Base-by-base conservation (phyloP, 768 basidiomycete genomes). In the Hypsizygus marmoreus region DNA sequence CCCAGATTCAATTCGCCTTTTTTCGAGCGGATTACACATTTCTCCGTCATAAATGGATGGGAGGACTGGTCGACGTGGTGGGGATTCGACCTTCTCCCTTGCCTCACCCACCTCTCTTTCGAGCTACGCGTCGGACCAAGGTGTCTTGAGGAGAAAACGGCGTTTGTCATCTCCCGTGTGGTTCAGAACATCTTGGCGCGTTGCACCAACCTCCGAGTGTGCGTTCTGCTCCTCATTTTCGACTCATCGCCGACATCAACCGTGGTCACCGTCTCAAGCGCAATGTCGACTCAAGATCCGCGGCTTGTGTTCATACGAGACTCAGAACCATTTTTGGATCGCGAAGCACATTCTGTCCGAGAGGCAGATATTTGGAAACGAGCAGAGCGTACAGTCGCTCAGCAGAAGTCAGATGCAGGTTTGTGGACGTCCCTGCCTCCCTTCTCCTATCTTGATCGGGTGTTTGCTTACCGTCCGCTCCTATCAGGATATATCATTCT, bases 61-160 rank as follows among this genome's bases (percentile, higher is more conserved):
- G 67, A 73, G 29, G 70, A 73, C 7, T 75, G 73, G 72, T 63
- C 63, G 4, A 51, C 61, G 1, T 74, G 71, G 70, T 48, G 58
- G 3, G 64, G 58, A n/a, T 60, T 60, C 36, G 57, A 57, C 2
- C 43, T 54, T 2, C 49, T 69, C 19, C 65, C 62, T 10, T 52
- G 50, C 12, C 63, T 73, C 24, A 66, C 69, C 1, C 65, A 70
- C 50, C 50, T 73, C 36, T 69, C 71, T 26, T 62, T 72, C 37
- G 72, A 73, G 26, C 45, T 73, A 6, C 57, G 53, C 19, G 68
- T 69, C 20, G 66, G 65, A 6, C 59, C 62, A 11, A 53, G 57
- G 22, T 44, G 47, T 20, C 45, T 61, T 29, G 49, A 62, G 38
- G 40, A 58, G 47, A 30, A 50, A 29, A 41, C 58, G 22, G 31